phyloP scores from a whole-genome alignment of 129 eudicot genomes.

The carrot (Daucus carota) region DH1_v3.0 NC_030388.2:25954001-25954500 shows the following conservation, averaged over 20 bases:
- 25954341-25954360: background rate
- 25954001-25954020: no score
- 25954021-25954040: no score
- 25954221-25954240: background rate
- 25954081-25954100: background rate
- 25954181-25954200: constrained; percentile 4
- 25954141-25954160: constrained; percentile 13
- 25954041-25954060: background rate
- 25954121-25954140: constrained; percentile 10
- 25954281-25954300: constrained; percentile 1
- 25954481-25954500: background rate
- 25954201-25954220: constrained; percentile 5
- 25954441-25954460: background rate
- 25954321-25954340: background rate
- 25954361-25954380: background rate
- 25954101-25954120: no score
- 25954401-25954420: background rate
- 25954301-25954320: no score
- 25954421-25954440: background rate
- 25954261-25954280: constrained; percentile 9
- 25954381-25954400: background rate
- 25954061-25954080: constrained; percentile 6
- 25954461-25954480: background rate
- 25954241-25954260: constrained; percentile 13
- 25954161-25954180: constrained; percentile 1